phyloP scores from a whole-genome alignment of 306 rosid genomes.

The Biancaea sappan region DNA sequence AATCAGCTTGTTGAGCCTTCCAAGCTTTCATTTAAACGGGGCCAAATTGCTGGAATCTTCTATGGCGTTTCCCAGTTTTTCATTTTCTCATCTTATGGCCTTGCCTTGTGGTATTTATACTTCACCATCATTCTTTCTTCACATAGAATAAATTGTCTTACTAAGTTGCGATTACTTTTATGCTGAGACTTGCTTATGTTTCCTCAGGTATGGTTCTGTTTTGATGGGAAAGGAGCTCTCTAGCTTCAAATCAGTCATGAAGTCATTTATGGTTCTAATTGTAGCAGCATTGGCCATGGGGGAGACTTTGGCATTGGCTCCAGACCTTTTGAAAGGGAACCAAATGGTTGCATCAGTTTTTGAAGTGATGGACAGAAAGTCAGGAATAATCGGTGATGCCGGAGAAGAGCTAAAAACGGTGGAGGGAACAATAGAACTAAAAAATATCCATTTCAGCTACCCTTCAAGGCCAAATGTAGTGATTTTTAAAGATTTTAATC shows the following conservation, averaged over 20 bases:
- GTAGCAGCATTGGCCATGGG: slow-evolving; percentile 96
- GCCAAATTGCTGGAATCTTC: slow-evolving; percentile 91
- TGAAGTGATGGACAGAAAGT: slow-evolving; percentile 73
- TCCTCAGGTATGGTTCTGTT: slow-evolving; percentile 89
- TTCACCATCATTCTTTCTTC: slow-evolving; percentile 15
- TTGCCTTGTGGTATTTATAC: slow-evolving; percentile 88
- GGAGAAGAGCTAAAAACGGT: slow-evolving; percentile 77
- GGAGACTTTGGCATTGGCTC: slow-evolving; percentile 86
- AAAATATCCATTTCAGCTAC: slow-evolving; percentile 70
- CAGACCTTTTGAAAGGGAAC: slow-evolving; percentile 91
- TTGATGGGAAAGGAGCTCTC: slow-evolving; percentile 89
- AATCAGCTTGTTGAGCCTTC: slow-evolving; percentile 85
- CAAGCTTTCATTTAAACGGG: slow-evolving; percentile 69
- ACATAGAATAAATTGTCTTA: slow-evolving; percentile 3
- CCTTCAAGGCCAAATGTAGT: slow-evolving; percentile 88
- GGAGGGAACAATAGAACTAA: slow-evolving; percentile 88
- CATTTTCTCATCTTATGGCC: slow-evolving; percentile 93
- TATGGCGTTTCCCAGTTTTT: slow-evolving; percentile 91
- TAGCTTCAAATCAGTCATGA: slow-evolving; percentile 90
- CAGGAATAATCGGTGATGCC: slow-evolving; percentile 57
- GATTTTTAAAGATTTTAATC: slow-evolving; percentile 83
- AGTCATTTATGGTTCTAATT: slow-evolving; percentile 88
- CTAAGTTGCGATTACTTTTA: slow-evolving; percentile 14
- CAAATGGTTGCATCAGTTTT: slow-evolving; percentile 96
- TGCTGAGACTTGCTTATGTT: slow-evolving; percentile 25